Percentiles rank a stretch among this genome's conserved stretches.
Conservation (phyloP, 2,329 filamentous ascomycete genomes). For the Chaetothyriales sp. region DNA sequence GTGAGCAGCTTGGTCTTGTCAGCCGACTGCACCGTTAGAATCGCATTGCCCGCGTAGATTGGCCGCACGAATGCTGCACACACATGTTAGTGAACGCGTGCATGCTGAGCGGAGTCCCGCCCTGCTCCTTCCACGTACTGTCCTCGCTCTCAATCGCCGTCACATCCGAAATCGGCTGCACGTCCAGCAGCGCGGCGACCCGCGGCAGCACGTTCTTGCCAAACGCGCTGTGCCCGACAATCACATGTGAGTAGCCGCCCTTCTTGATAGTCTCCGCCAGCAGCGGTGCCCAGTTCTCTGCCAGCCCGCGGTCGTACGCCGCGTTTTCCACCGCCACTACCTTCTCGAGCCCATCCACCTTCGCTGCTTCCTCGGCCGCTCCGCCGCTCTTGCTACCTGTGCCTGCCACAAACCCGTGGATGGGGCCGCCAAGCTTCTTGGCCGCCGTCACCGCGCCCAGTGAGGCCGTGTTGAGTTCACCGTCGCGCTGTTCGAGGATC, state of each 20-base stretch:
- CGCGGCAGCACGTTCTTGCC: constrained; percentile 84
- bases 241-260: constrained; percentile 80
- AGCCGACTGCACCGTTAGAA: constrained; percentile 83
- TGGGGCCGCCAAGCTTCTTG: constrained; percentile 66
- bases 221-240: constrained; percentile 86
- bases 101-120: not conserved
- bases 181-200: constrained; percentile 79
- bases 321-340: constrained; percentile 76
- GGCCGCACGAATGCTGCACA: constrained; percentile 67
- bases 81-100: constrained; percentile 13
- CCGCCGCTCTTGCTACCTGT: constrained; percentile 51
- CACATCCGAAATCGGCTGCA: constrained; percentile 88
- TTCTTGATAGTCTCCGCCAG: constrained; percentile 95
- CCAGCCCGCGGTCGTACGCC: constrained; percentile 86
- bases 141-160: constrained; percentile 76
- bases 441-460: constrained; percentile 77
- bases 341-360: constrained; percentile 83
- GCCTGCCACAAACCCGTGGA: constrained; percentile 82
- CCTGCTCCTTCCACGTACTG: constrained; percentile 36
- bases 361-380: constrained; percentile 69
- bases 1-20: constrained; percentile 82
- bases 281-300: constrained; percentile 88
- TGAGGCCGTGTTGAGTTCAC: constrained; percentile 69
- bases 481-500: constrained; percentile 82
- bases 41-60: constrained; percentile 95